Evolutionary conservation across 495 filamentous ascomycete species (phyloP), one percentile per base, ranked within the genome.

Genomic region (Aspergillus bridgeri): DNA sequence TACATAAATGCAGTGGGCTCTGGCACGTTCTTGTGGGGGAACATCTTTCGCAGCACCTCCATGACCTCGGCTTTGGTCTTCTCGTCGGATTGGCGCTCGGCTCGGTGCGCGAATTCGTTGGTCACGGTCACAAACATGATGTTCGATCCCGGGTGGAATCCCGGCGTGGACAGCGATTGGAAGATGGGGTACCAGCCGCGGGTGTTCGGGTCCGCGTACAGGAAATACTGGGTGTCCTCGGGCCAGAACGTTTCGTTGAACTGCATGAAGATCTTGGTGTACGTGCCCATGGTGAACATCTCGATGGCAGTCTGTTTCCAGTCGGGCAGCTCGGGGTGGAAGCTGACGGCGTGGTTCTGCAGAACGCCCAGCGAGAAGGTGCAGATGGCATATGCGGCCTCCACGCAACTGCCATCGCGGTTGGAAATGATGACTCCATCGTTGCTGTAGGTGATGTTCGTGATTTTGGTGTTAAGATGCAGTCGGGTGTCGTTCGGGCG

Each of bases 261-360:
- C 54, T 88, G 87, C 13, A 90, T 69, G 76, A 91, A 91, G 60
- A 91, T 85, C 64, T 90, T 91, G 54, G 86, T 91, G 74, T 90
- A 92, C 1, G 85, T 90, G 22, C 83, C 87, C 82, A 92, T 89
- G 57, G 79, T 77, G 68, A 89, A 89, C 45, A 80, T 82, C 6
- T 82, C 78, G 60, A 90, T 86, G 7, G 83, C 83, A 21, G 78
- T 78, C 11, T 78, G 74, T 62, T 92, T 91, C 87, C 86, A 89
- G 9, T 70, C 66, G 1, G 88, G 88, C 0, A 90, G 75, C 3
- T 69, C 63, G 0, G 89, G 88, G 11, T 69, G 62, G 66, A 91
- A 92, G 0, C 65, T 68, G 3, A 91, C 80, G 1, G 76, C 75
- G 51, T 84, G 75, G 54, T 84, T 81, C 66, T 90, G 88, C 1